These are phyloP conservation scores for Paraphaeosphaeria sporulosa DNA, from an alignment of 2,329 filamentous ascomycete species.

Conservation along the genomic window DNA sequence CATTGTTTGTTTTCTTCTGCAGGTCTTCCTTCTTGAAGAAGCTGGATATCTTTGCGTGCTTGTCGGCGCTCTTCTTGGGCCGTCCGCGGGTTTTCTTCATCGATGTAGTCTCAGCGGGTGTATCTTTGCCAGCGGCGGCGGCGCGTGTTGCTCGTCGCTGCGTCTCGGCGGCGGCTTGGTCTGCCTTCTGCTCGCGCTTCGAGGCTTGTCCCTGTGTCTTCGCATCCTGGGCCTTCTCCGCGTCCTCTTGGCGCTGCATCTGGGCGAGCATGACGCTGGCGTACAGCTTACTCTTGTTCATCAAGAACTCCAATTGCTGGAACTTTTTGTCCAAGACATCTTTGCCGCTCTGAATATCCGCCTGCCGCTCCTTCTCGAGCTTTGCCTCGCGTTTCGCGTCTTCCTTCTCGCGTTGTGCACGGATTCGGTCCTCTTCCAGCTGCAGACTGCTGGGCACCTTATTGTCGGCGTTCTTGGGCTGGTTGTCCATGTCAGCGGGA, in stretches of 20 bases:
- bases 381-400: constrained; percentile 55
- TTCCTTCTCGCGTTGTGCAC: constrained; percentile 50
- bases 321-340: constrained; percentile 59
- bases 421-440: constrained; percentile 57
- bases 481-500: constrained; percentile 36
- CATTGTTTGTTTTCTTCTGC: constrained; percentile 60
- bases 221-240: constrained; percentile 55
- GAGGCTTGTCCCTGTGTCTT: constrained; percentile 54
- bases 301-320: constrained; percentile 60
- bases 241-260: constrained; percentile 61
- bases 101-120: constrained; percentile 24
- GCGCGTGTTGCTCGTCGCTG: constrained; percentile 57
- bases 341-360: constrained; percentile 55
- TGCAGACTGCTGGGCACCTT: constrained; percentile 52
- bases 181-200: constrained; percentile 57
- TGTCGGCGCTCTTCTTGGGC: constrained; percentile 46
- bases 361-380: constrained; percentile 54
- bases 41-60: constrained; percentile 60
- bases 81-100: constrained; percentile 45
- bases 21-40: constrained; percentile 69
- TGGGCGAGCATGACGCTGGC: constrained; percentile 61
- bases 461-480: constrained; percentile 18
- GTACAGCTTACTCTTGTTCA: constrained; percentile 62
- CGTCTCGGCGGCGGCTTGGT: constrained; percentile 54
- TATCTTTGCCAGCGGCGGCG: constrained; percentile 27